phyloP scores from a whole-genome alignment of 345 rosid genomes.

The Ceriops zippeliana region DNA sequence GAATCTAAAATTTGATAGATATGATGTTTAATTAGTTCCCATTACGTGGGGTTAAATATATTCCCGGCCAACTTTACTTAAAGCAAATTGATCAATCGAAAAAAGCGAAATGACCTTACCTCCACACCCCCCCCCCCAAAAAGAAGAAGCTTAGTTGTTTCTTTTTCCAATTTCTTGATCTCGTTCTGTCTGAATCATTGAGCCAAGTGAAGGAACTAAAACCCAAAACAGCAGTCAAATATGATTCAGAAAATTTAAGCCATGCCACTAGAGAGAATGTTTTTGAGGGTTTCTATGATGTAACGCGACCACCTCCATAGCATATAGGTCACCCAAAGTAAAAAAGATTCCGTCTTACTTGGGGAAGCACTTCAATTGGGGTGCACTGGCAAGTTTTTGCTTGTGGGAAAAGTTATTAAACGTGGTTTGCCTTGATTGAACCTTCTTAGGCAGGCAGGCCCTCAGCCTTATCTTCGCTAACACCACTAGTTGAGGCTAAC shows the following conservation, averaged over 20 bases:
- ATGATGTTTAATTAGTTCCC: constrained; percentile 10
- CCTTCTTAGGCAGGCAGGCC: too few relatives aligned
- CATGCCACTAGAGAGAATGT: constrained; percentile 24
- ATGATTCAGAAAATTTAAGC: not conserved
- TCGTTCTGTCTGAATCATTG: too few relatives aligned
- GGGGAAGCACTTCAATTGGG: constrained; percentile 4
- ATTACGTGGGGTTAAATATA: not conserved
- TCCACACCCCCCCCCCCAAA: not conserved
- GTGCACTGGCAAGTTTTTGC: not conserved
- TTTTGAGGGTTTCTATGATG: constrained; percentile 22
- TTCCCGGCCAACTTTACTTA: too few relatives aligned
- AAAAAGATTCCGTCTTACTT: not conserved
- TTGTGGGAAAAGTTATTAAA: not conserved
- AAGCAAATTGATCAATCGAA: constrained; percentile 15
- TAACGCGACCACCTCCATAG: not conserved
- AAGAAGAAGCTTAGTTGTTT: not conserved
- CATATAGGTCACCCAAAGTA: not conserved
- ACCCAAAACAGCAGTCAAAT: too few relatives aligned
- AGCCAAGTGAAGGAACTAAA: too few relatives aligned
- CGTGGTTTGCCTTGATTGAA: too few relatives aligned
- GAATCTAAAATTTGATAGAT: not conserved
- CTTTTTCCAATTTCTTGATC: not conserved
- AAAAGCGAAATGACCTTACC: not conserved
- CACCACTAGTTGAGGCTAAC: too few relatives aligned
- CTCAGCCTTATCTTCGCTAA: too few relatives aligned